Conservation (phyloP, 164 flowering plant genomes). For the Tetracentron sinense region DNA sequence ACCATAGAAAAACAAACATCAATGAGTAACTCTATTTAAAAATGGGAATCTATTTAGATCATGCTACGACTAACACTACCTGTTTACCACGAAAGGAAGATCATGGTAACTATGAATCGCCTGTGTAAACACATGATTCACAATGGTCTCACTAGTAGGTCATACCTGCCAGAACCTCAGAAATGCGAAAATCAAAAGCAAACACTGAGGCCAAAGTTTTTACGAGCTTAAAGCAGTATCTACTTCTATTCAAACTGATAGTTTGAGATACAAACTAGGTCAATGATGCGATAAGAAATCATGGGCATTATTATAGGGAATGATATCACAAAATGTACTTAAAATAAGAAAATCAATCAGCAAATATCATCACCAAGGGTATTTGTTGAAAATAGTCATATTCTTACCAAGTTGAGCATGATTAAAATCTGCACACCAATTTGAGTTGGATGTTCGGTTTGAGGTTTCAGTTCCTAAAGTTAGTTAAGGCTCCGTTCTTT, state of each 20-base stretch:
- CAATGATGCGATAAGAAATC: too few species aligned
- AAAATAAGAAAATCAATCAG: too few species aligned
- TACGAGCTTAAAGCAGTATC: conserved; percentile 2
- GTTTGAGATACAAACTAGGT: too few species aligned
- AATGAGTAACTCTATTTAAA: too few species aligned
- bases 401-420: background rate
- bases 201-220: conserved; percentile 37
- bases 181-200: conserved; percentile 58
- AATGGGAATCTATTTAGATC: background rate
- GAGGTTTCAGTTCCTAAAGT: too few species aligned
- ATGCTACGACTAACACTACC: conserved; percentile 34
- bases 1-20: too few species aligned
- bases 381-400: too few species aligned
- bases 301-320: too few species aligned
- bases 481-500: background rate
- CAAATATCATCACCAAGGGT: background rate
- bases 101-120: conserved; percentile 98
- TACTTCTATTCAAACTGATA: background rate
- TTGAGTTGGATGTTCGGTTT: too few species aligned
- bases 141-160: conserved; percentile 99
- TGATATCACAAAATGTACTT: too few species aligned
- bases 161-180: conserved; percentile 96
- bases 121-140: conserved; percentile 97
- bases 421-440: background rate
- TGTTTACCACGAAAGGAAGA: conserved; percentile 97